Conservation (phyloP, 2,329 filamentous ascomycete species). For the Clonostachys sp. region DNA sequence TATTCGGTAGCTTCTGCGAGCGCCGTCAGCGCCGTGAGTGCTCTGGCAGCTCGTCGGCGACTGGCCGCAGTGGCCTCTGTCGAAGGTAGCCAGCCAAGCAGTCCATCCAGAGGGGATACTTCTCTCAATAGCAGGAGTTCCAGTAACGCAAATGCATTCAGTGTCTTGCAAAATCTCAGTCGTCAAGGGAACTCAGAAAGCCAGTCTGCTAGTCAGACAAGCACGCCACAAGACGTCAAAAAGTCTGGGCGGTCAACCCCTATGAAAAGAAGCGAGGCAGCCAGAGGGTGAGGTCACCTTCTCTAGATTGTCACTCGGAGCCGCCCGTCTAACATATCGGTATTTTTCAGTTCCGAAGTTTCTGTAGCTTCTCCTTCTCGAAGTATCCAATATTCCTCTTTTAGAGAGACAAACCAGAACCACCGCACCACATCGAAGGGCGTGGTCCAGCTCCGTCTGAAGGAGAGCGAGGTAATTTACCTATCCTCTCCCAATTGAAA, state of each 20-base stretch:
- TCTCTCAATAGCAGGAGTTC: not conserved
- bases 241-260: not conserved
- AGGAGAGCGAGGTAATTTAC: slow-evolving; percentile 41
- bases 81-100: not conserved
- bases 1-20: slow-evolving; percentile 14
- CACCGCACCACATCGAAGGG: slow-evolving; percentile 30
- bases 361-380: not conserved
- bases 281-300: not conserved
- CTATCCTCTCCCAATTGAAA: not conserved
- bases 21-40: slow-evolving; percentile 31
- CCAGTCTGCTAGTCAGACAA: not conserved
- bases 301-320: not conserved
- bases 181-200: slow-evolving; percentile 1
- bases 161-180: slow-evolving; percentile 4
- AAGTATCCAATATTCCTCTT: slow-evolving; percentile 35
- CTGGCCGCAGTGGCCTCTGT: slow-evolving; percentile 7
- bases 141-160: slow-evolving; percentile 6
- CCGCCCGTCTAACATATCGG: not conserved
- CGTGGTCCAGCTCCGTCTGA: slow-evolving; percentile 32
- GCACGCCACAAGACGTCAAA: not conserved
- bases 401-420: slow-evolving; percentile 38
- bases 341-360: not conserved
- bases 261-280: not conserved
- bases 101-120: slow-evolving; percentile 2
- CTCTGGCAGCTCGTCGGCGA: slow-evolving; percentile 25